These are phyloP conservation scores for Cutaneotrichosporon arboriforme DNA, from an alignment of 1,284 basidiomycete species.

Conservation along the genomic window DNA sequence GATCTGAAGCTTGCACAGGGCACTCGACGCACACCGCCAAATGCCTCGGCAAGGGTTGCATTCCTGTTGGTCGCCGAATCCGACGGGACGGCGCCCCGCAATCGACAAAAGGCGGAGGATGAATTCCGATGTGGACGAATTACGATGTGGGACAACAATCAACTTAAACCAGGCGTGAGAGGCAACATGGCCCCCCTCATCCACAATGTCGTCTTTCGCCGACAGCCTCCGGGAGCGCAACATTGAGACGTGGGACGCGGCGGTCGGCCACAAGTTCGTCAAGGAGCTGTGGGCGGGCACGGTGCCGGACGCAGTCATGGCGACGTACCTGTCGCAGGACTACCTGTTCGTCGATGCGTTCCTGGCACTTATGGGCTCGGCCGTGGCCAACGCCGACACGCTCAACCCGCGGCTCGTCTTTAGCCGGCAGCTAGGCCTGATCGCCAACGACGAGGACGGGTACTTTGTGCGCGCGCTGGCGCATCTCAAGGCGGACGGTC, in stretches of 20 bases:
- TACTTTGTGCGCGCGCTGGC: constrained; percentile 16
- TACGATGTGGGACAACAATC: no score
- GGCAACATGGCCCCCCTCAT: no score
- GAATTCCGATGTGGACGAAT: no score
- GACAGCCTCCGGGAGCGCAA: constrained; percentile 1
- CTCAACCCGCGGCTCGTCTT: constrained; percentile 6
- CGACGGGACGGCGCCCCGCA: no score
- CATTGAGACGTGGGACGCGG: constrained; percentile 2
- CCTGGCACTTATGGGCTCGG: constrained; percentile 16
- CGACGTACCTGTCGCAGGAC: constrained; percentile 14
- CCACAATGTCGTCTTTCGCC: neutral
- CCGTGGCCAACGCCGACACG: constrained; percentile 11
- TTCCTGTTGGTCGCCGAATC: no score
- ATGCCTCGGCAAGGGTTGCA: no score
- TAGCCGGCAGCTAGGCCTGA: constrained; percentile 14
- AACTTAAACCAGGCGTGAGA: no score
- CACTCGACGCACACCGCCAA: no score
- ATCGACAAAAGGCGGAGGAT: no score
- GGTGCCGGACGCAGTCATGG: constrained; percentile 7
- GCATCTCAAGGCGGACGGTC: neutral
- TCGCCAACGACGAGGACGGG: constrained; percentile 17
- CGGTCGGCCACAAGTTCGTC: constrained; percentile 9
- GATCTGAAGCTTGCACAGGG: no score
- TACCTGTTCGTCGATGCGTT: constrained; percentile 17
- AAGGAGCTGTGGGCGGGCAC: constrained; percentile 12